A percentile compares a stretch with the other conserved stretches of the same genome.
These are phyloP conservation scores for Teratosphaeria epicoccoides DNA, from an alignment of 2,329 filamentous ascomycete genomes.

Conservation along the genomic window DNA sequence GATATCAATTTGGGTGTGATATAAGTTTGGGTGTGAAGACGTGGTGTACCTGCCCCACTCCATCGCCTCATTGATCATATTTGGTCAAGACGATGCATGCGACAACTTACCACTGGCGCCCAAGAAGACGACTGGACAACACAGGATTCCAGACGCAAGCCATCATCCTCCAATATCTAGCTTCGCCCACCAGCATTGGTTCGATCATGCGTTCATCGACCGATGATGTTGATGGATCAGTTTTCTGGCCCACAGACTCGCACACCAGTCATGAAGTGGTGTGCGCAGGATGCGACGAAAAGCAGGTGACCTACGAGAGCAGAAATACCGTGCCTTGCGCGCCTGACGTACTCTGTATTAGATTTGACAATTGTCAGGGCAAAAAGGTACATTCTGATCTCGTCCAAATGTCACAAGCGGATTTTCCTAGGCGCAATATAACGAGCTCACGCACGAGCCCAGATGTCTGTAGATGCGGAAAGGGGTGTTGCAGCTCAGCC, in stretches of 20 bases:
- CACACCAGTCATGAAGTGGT: not conserved
- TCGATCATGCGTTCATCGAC: not conserved
- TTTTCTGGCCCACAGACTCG: not conserved
- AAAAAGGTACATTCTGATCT: not conserved
- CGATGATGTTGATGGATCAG: not conserved
- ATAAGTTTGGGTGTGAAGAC: not conserved
- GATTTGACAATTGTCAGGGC: not conserved
- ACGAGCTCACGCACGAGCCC: not conserved
- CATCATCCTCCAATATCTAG: not conserved
- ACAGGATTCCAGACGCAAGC: not conserved
- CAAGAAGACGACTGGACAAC: not conserved
- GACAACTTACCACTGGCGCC: not conserved
- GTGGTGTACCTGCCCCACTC: not conserved
- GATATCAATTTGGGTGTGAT: not conserved
- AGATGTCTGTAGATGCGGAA: not conserved
- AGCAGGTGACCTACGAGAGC: not conserved
- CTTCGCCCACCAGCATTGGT: not conserved
- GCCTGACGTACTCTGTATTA: not conserved
- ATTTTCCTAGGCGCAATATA: not conserved
- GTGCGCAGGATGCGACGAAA: not conserved
- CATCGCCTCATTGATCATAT: not conserved
- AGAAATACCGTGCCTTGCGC: not conserved
- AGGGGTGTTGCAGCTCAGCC: not conserved
- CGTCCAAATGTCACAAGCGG: not conserved
- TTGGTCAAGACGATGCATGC: not conserved